Evolutionary conservation across 306 rosid genomes (phyloP).

Genomic region (Glycine tomentella): DNA sequence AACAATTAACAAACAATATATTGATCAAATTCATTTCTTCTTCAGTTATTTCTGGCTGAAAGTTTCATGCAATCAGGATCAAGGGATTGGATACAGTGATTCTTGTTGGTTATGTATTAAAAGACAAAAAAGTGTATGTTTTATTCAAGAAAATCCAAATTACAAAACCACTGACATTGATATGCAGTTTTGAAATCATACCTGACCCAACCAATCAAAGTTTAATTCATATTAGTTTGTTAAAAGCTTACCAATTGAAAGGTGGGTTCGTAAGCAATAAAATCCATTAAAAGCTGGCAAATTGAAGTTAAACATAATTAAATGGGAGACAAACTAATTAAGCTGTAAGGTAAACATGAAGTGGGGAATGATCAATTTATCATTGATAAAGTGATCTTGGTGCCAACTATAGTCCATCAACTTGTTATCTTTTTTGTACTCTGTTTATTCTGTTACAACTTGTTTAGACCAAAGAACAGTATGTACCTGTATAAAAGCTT

Average conservation of each 20-base stretch:
- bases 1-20: constrained; percentile 8
- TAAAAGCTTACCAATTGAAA: constrained; percentile 49
- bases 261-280: constrained; percentile 44
- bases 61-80: too few relatives aligned
- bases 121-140: not conserved
- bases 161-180: constrained; percentile 3
- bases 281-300: constrained; percentile 30
- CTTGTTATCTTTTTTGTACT: constrained; percentile 48
- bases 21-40: not conserved
- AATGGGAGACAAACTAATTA: constrained; percentile 9
- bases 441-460: constrained; percentile 51
- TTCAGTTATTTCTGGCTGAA: too few relatives aligned
- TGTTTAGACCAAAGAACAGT: constrained; percentile 53
- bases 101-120: not conserved
- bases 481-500: constrained; percentile 73
- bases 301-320: constrained; percentile 34
- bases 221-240: constrained; percentile 37
- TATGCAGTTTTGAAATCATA: constrained; percentile 33
- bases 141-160: not conserved
- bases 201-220: constrained; percentile 43
- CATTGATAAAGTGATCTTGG: constrained; percentile 37
- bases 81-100: too few relatives aligned
- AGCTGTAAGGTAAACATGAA: constrained; percentile 34
- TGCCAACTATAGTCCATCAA: constrained; percentile 29
- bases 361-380: constrained; percentile 37